phyloP scores from a whole-genome alignment of 1,139 yeast species.

The Lodderomyces theae region DNA sequence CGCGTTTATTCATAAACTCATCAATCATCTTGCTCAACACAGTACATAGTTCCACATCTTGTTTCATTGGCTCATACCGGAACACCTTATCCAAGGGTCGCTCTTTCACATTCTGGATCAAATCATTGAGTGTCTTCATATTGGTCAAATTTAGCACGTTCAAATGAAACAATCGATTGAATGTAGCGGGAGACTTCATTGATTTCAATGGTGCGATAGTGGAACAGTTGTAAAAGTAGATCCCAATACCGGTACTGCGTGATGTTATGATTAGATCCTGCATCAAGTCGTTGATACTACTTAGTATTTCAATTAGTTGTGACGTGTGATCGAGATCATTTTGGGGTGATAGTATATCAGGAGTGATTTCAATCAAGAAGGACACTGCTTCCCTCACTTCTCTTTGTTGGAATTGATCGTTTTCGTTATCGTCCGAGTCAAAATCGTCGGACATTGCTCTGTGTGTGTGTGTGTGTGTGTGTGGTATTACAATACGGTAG shows the following conservation, averaged over 20 bases:
- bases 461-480: background rate
- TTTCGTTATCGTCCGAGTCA: constrained; percentile 15
- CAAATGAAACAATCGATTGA: constrained; percentile 32
- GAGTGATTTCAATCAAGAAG: constrained; percentile 60
- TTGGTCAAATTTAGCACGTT: constrained; percentile 38
- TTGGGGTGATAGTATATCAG: constrained; percentile 40
- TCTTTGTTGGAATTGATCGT: constrained; percentile 29
- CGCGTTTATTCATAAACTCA: constrained; percentile 30
- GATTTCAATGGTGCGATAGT: constrained; percentile 15
- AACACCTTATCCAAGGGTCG: constrained; percentile 18
- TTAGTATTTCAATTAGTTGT: constrained; percentile 49
- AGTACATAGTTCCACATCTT: constrained; percentile 7
- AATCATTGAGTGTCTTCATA: constrained; percentile 38
- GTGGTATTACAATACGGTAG: too few relatives aligned
- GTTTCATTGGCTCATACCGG: constrained; percentile 19
- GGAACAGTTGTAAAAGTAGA: constrained; percentile 56
- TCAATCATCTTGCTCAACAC: constrained; percentile 33
- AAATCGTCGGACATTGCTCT: background rate
- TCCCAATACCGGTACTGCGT: constrained; percentile 66
- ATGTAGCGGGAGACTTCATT: constrained; percentile 17
- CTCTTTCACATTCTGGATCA: constrained; percentile 28
- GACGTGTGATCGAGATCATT: constrained; percentile 34
- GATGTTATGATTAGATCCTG: constrained; percentile 55
- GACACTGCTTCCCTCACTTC: constrained; percentile 63
- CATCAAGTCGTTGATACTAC: constrained; percentile 54